Base-by-base conservation (phyloP, 441 rosid species). In the Daphne laureola region DNA sequence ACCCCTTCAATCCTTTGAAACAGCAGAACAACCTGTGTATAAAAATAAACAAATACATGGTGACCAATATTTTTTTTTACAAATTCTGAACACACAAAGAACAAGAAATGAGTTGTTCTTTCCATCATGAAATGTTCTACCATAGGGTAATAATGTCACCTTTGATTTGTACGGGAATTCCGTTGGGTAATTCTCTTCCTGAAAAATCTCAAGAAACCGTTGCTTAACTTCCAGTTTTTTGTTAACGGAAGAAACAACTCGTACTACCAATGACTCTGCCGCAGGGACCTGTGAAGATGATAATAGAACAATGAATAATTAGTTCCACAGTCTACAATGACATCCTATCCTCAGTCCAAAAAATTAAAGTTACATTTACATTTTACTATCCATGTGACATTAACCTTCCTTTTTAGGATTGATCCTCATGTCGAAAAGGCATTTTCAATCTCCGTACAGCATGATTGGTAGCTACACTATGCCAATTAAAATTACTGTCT, bases 1-100 rank as follows among this genome's bases (percentile, higher is more conserved):
- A 95, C 99, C 43, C 99, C 99, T 75, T 94, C 98, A 65, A 95
- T 95, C 87, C 88, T 95, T 78, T 95, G 99, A 74, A 95, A 91
- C 77, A 95, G 62, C 70, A 95, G 67, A 75, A 95, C 53, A 41
- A 90, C 99, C 99, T 94, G 82, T 65, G 68, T 81, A 57, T 67
- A 60, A 16, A 61, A 58, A 66, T 36, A 23, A 40, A 14, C 26
- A 15, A 43, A 66, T 60, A 49, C 43, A 51, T 31, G 9, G 9
- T 9, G 11, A 6, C 6, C 8, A 31, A 31, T 7, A 31, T 31
- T 31, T 31, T 31, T 31, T 31, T 31, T 4, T 31, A 31, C 1
- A 11, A 31, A 31, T 21, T 21, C 25, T 21, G 11, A 5, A 31
- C 38, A 31, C 8, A 31, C n/a, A 31, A 3, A 31, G 11, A 31